Conservation (phyloP, 306 rosid species). For the Clitoria ternatea region DNA sequence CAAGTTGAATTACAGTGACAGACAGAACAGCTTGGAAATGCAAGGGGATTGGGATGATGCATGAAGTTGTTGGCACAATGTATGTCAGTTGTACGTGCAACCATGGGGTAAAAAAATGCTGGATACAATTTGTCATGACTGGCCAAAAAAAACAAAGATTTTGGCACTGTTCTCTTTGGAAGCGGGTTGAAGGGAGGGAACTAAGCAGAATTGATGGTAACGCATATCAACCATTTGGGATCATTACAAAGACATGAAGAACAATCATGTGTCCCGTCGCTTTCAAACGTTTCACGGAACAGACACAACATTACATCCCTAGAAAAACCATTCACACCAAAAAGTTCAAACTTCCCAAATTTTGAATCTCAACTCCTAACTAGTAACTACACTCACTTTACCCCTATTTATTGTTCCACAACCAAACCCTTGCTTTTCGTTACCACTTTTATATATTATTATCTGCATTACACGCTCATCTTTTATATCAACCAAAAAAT, state of each 20-base stretch:
- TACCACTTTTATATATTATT: too few relatives aligned
- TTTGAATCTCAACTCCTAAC: background rate
- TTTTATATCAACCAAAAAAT: too few relatives aligned
- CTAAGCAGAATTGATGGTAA: background rate
- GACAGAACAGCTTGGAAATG: slow-evolving; percentile 29
- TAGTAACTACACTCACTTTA: background rate
- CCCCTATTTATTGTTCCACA: background rate
- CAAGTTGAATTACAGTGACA: slow-evolving; percentile 38
- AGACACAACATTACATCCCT: slow-evolving; percentile 11
- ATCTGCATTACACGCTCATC: too few relatives aligned
- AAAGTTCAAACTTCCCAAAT: background rate
- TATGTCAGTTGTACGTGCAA: slow-evolving; percentile 36
- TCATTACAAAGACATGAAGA: slow-evolving; percentile 40
- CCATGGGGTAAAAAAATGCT: background rate
- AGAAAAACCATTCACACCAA: background rate
- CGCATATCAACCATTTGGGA: background rate
- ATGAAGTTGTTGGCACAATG: slow-evolving; percentile 24
- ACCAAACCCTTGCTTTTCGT: background rate
- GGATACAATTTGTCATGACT: slow-evolving; percentile 1
- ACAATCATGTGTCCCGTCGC: slow-evolving; percentile 42
- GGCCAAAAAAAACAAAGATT: background rate
- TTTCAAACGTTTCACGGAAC: slow-evolving; percentile 18
- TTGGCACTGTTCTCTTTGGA: slow-evolving; percentile 17
- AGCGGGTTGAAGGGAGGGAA: background rate
- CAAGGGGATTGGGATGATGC: background rate